Conservation (phyloP, 2,329 filamentous ascomycete genomes). For the Colletotrichum eleusines region DNA sequence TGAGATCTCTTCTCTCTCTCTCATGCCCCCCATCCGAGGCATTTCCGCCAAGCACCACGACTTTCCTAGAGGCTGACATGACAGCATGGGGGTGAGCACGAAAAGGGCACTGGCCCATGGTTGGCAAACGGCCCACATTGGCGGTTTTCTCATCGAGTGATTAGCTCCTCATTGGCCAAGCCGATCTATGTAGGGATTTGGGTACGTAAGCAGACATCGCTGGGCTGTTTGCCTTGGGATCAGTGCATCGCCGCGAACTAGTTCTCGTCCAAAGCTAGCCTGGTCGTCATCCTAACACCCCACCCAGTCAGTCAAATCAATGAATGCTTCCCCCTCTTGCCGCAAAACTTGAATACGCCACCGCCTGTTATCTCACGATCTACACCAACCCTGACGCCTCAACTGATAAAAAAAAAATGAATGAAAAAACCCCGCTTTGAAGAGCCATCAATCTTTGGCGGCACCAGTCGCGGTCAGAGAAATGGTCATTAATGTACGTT, state of each 20-base stretch:
- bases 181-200: background rate
- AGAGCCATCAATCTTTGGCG: background rate
- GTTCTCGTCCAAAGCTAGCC: background rate
- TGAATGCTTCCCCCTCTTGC: background rate
- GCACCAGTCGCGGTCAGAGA: background rate
- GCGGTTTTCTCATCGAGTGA: conserved; percentile 25
- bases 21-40: conserved; percentile 8
- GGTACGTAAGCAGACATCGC: conserved; percentile 27
- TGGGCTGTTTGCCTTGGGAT: background rate
- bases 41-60: background rate
- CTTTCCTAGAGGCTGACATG: conserved; percentile 33
- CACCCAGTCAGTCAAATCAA: too few species aligned
- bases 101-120: too few species aligned
- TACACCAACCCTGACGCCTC: conserved; percentile 1
- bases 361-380: conserved; percentile 3
- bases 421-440: background rate
- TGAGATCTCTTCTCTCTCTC: background rate
- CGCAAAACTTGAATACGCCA: conserved; percentile 1
- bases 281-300: background rate
- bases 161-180: conserved; percentile 16
- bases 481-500: conserved; percentile 5
- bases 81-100: conserved; percentile 16
- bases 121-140: too few species aligned
- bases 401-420: background rate
- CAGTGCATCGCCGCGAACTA: background rate